Conservation (phyloP, 306 rosid species). For the Casuarina glauca region DNA sequence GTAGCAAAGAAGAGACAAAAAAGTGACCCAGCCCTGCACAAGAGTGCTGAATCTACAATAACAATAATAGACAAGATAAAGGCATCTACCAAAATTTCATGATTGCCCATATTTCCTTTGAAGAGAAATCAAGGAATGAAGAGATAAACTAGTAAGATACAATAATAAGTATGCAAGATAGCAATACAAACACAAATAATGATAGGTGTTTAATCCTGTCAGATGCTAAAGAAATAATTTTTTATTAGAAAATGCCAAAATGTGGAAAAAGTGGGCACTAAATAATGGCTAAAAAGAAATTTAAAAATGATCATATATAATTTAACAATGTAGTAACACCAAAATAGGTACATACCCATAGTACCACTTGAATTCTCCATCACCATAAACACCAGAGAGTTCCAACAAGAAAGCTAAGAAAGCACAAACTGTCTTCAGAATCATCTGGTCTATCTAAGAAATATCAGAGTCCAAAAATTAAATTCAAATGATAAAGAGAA, state of each 20-base stretch:
- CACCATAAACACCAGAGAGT: constrained; percentile 72
- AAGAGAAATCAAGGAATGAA: not conserved
- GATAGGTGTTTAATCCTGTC: not conserved
- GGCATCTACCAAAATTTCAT: not conserved
- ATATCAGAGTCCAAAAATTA: constrained; percentile 25
- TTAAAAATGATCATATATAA: not conserved
- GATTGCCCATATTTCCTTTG: not conserved
- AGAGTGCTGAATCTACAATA: not conserved
- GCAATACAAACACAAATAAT: not conserved
- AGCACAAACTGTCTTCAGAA: constrained; percentile 72
- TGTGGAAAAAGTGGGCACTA: not conserved
- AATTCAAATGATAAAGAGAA: not conserved
- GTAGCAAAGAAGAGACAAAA: not conserved
- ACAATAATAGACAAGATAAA: not conserved
- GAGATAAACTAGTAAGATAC: not conserved
- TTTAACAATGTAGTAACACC: not conserved
- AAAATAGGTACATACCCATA: constrained; percentile 57
- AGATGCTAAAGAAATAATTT: not conserved
- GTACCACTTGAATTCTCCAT: constrained; percentile 84
- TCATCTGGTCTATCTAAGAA: constrained; percentile 12
- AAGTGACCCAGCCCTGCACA: not conserved
- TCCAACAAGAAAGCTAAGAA: constrained; percentile 74
- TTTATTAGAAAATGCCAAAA: not conserved
- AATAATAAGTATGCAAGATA: not conserved
- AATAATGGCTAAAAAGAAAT: not conserved